A percentile compares a stretch with the other conserved stretches of the same genome.
These are phyloP conservation scores for Corylus heterophylla DNA, from an alignment of 306 rosid genomes.

Conservation along the genomic window DNA sequence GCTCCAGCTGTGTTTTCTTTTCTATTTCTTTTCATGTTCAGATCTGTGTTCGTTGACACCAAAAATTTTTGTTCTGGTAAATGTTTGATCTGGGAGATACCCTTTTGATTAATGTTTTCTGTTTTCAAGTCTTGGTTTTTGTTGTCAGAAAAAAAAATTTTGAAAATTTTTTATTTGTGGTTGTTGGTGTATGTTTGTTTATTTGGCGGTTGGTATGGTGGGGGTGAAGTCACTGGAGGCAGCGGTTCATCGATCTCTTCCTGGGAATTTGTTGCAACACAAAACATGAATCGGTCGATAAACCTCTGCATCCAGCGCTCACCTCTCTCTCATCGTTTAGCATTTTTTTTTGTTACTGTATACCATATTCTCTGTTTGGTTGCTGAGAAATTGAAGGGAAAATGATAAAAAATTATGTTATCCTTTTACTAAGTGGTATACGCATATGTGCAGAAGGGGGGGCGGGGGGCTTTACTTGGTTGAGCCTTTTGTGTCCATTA, in stretches of 20 bases:
- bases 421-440: neutral
- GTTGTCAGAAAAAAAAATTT: neutral
- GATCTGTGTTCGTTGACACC: conserved; percentile 37
- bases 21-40: conserved; percentile 25
- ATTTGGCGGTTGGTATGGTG: neutral
- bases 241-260: conserved; percentile 99
- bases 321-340: conserved; percentile 16
- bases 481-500: neutral
- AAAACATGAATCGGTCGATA: conserved; percentile 97
- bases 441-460: neutral
- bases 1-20: neutral
- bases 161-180: no score
- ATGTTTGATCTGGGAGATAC: conserved; percentile 23
- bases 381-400: conserved; percentile 3
- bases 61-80: neutral
- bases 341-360: neutral
- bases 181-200: neutral
- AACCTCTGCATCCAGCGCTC: conserved; percentile 99
- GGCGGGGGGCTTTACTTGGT: neutral
- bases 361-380: neutral
- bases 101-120: conserved; percentile 7
- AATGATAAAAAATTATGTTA: neutral
- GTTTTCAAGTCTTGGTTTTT: neutral
- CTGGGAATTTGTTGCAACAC: conserved; percentile 64
- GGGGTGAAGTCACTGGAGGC: conserved; percentile 94